Base-by-base conservation (phyloP, 1,284 basidiomycete genomes). In the Golubevia pallescens region DNA sequence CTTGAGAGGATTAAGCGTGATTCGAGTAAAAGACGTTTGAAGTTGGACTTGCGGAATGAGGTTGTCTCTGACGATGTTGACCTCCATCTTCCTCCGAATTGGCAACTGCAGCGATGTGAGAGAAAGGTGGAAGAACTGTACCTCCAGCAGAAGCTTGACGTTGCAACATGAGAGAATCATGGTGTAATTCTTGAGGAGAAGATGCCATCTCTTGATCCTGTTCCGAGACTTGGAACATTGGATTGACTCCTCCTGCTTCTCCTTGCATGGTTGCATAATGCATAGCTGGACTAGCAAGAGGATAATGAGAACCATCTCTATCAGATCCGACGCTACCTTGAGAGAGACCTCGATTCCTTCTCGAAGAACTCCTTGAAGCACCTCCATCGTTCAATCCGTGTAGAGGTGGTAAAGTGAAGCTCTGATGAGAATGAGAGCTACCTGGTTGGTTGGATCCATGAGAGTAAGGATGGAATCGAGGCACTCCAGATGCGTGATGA, bases 381-480 rank as follows among this genome's bases (percentile, higher is more conserved):
- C 34, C 57, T 58, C 19, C 48, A n/a, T 58, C 32, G 32, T 58
- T 38, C 48, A 23, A 34, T 24, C 57, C 32, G 14, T 34, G 32
- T 19, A 60, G 23, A 14, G 20, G 59, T 16, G 28, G 28, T 8
- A 51, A 34, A 42, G 28, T 48, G 59, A 34, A 60, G 54, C 59
- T 53, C 32, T 34, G 32, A 21, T 28, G 59, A 21, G 24, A 42
- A 53, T 32, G 34, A 7, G 28, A 19, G 59, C 32, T 42, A 32
- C 38, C 42, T 28, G 59, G 24, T 21, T 38, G 23, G 23, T 21
- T 42, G 32, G 42, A 34, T 32, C 76, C 76, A 38, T 70, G 69
- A 58, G 76, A 77, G 34, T 81, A 81, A 2, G 78, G 78, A 64
- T 81, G 78, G 67, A 79, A 81, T 51, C 78, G 71, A 1, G 78